A percentile compares a stretch with the other conserved stretches of the same genome.
These are phyloP conservation scores for Xylariomycetidae sp. DNA, from an alignment of 2,329 filamentous ascomycete genomes.

Conservation along the genomic window DNA sequence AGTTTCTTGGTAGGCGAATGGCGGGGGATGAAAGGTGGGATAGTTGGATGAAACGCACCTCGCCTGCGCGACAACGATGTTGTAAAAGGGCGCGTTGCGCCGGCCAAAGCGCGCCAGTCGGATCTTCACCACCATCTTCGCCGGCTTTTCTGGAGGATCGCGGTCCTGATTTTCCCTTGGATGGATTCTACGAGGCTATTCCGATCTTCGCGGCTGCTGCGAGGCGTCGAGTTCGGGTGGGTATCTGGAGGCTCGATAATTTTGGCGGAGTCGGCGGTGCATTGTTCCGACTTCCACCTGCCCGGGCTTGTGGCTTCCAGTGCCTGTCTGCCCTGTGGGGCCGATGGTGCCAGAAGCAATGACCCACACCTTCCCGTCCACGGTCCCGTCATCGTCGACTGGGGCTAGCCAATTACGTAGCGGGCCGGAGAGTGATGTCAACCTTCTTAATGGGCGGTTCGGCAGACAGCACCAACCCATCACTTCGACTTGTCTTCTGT, in stretches of 20 bases:
- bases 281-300: conserved; percentile 32
- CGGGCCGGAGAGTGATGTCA: conserved; percentile 1
- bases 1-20: conserved; percentile 2
- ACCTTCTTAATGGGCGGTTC: conserved; percentile 19
- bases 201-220: too few relatives aligned
- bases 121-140: conserved; percentile 97
- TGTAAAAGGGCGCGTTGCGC: conserved; percentile 86
- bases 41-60: conserved; percentile 49
- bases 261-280: conserved; percentile 23
- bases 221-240: too few relatives aligned
- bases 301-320: conserved; percentile 7
- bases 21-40: conserved; percentile 1
- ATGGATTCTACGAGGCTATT: too few relatives aligned
- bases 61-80: conserved; percentile 92
- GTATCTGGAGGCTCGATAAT: too few relatives aligned
- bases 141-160: too few relatives aligned
- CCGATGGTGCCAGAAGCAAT: too few relatives aligned
- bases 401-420: conserved; percentile 13
- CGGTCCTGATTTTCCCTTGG: conserved; percentile 2
- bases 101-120: conserved; percentile 90
- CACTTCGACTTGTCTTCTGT: not conserved
- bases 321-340: too few relatives aligned
- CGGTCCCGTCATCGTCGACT: too few relatives aligned
- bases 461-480: not conserved
- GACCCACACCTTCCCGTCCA: too few relatives aligned